Conservation (phyloP, 2,329 filamentous ascomycete species). For the Trichocomaceae sp. region DNA sequence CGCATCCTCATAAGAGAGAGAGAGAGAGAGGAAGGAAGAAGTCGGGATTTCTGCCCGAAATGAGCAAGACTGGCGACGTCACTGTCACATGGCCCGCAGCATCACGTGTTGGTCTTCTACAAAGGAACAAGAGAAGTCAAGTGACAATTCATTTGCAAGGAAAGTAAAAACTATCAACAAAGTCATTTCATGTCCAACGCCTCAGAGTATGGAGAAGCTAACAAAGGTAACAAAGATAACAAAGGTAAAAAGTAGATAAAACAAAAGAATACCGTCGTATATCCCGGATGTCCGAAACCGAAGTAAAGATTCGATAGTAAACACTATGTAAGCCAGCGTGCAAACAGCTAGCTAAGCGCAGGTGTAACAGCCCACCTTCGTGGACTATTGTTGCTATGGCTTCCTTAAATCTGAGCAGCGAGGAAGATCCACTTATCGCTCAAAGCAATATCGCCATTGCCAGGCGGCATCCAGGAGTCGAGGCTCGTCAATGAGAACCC, state of each 20-base stretch:
- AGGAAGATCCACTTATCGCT: conserved; percentile 80
- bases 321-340: background rate
- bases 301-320: background rate
- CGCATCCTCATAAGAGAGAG: background rate
- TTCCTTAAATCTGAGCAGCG: conserved; percentile 69
- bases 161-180: background rate
- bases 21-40: background rate
- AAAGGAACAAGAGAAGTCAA: background rate
- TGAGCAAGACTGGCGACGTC: background rate
- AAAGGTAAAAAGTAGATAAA: background rate
- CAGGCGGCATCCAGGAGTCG: conserved; percentile 58
- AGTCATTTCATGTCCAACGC: background rate
- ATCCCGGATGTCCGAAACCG: background rate
- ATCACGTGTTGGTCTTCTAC: background rate
- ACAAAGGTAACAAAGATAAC: too few species aligned
- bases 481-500: conserved; percentile 80
- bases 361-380: background rate
- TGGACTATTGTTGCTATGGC: background rate
- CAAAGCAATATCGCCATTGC: conserved; percentile 53
- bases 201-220: too few species aligned
- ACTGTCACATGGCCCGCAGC: background rate
- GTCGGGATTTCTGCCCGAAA: background rate
- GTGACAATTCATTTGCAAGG: background rate
- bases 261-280: background rate
- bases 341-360: background rate